These are phyloP conservation scores for Phlebopus sp. DNA, from an alignment of 1,284 basidiomycete species.

Conservation along the genomic window DNA sequence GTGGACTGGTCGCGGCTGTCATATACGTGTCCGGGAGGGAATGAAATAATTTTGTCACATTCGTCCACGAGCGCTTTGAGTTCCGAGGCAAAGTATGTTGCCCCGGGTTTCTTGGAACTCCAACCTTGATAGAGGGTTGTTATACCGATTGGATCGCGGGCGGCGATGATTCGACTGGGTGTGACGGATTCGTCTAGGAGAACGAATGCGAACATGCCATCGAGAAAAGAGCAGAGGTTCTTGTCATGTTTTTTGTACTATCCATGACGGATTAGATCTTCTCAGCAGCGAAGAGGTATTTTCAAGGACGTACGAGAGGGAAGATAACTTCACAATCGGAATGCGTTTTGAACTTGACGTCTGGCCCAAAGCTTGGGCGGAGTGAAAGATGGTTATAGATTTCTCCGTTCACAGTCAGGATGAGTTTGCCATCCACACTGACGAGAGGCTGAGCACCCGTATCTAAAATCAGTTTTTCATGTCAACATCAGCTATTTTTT, in stretches of 20 bases:
- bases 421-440: slow-evolving; percentile 82
- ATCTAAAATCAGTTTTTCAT: slow-evolving; percentile 51
- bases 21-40: slow-evolving; percentile 96
- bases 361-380: slow-evolving; percentile 63
- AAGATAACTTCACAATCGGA: slow-evolving; percentile 99
- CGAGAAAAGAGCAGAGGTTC: slow-evolving; percentile 76
- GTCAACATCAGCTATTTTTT: slow-evolving; percentile 15
- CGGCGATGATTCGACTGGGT: slow-evolving; percentile 90
- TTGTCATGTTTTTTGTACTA: slow-evolving; percentile 86
- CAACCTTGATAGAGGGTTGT: slow-evolving; percentile 98
- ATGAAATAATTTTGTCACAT: slow-evolving; percentile 92
- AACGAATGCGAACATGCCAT: slow-evolving; percentile 99
- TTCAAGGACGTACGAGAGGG: slow-evolving; percentile 63
- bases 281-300: neutral
- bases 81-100: slow-evolving; percentile 93
- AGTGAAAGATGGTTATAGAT: slow-evolving; percentile 97
- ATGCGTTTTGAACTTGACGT: slow-evolving; percentile 91
- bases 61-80: slow-evolving; percentile 92
- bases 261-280: neutral
- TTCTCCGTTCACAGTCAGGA: slow-evolving; percentile 97
- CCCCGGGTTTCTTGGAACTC: slow-evolving; percentile 82
- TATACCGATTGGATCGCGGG: slow-evolving; percentile 96
- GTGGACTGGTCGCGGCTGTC: slow-evolving; percentile 79
- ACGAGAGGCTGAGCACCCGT: slow-evolving; percentile 95
- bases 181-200: slow-evolving; percentile 90